phyloP scores from a whole-genome alignment of 441 rosid genomes.

The Gossypium trilobum region DNA sequence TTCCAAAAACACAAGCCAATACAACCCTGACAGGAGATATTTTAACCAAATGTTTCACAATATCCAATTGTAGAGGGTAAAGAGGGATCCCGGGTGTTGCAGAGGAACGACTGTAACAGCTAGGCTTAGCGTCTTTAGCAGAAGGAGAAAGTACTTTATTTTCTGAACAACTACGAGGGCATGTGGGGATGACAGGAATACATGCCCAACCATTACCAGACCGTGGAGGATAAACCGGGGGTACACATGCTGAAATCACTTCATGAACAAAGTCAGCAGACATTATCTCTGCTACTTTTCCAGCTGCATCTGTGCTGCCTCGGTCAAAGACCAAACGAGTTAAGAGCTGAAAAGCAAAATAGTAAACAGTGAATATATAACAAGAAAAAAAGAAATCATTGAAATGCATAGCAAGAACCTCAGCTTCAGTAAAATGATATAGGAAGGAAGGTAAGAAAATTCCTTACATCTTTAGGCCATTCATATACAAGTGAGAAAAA shows the following conservation, averaged over 20 bases:
- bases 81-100: constrained; percentile 71
- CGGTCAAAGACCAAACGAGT: constrained; percentile 93
- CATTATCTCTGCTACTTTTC: constrained; percentile 92
- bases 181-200: constrained; percentile 68
- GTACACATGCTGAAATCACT: constrained; percentile 93
- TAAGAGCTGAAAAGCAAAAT: constrained; percentile 58
- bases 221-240: constrained; percentile 95
- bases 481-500: constrained; percentile 88
- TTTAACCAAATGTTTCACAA: constrained; percentile 86
- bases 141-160: constrained; percentile 62
- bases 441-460: constrained; percentile 18
- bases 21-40: constrained; percentile 92
- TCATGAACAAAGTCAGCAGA: constrained; percentile 98
- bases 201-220: constrained; percentile 98
- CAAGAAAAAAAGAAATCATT: neutral
- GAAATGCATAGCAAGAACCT: constrained; percentile 11
- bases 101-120: constrained; percentile 56
- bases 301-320: constrained; percentile 95
- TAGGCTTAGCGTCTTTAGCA: constrained; percentile 67
- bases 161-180: constrained; percentile 44
- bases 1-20: constrained; percentile 93
- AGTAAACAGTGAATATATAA: constrained; percentile 18
- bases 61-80: constrained; percentile 89
- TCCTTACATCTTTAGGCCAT: constrained; percentile 98
- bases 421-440: constrained; percentile 4